Conservation (phyloP, 2,329 filamentous ascomycete genomes). For the Apiospora sp. region DNA sequence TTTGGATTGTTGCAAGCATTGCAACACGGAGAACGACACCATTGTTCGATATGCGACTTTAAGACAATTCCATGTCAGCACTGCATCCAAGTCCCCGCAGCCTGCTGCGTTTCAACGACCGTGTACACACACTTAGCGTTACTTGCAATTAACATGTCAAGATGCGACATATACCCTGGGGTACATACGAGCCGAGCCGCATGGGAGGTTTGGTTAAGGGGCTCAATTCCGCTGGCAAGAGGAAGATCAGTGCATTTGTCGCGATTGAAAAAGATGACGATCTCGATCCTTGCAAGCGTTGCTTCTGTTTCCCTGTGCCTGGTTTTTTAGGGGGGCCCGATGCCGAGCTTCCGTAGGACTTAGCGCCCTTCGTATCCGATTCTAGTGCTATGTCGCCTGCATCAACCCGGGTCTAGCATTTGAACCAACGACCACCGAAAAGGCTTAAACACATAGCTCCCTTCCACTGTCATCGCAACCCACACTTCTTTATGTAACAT, state of each 20-base stretch:
- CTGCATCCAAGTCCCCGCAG: neutral
- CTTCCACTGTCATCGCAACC: neutral
- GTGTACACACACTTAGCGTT: too few species aligned
- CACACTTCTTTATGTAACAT: neutral
- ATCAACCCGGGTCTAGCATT: neutral
- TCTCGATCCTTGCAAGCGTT: conserved; percentile 7
- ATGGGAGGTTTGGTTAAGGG: neutral
- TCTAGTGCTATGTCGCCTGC: neutral
- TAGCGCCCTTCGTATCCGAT: neutral
- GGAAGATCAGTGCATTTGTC: neutral
- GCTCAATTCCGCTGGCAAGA: neutral
- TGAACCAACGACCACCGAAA: neutral
- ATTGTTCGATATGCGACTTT: neutral
- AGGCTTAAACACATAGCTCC: neutral
- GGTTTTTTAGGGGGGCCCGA: neutral
- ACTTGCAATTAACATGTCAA: neutral
- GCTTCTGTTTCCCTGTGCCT: neutral
- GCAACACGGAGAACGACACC: neutral
- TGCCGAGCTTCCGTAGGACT: conserved; percentile 2
- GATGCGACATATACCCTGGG: neutral
- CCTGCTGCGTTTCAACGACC: too few species aligned
- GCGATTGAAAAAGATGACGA: neutral
- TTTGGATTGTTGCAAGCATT: neutral
- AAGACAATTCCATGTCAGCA: neutral
- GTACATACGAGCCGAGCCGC: neutral